These are phyloP conservation scores for Penicillium paxilli DNA, from an alignment of 495 filamentous ascomycete genomes.

Conservation along the genomic window DNA sequence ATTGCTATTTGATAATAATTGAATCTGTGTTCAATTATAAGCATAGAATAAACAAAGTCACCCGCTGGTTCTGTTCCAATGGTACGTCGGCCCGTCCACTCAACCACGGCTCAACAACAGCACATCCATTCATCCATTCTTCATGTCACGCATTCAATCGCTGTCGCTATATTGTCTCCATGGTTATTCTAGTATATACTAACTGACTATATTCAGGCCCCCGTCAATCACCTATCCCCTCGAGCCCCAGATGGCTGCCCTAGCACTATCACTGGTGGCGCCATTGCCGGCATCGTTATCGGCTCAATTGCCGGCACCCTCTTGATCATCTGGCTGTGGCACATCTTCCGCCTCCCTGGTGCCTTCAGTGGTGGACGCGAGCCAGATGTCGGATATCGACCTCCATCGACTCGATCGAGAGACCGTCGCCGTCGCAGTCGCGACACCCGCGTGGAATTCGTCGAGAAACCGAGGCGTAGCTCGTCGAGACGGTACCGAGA, in stretches of 20 bases:
- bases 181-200: slow-evolving; percentile 1
- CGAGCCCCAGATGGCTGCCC: slow-evolving; percentile 31
- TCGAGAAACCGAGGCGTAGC: slow-evolving; percentile 34
- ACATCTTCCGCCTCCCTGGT: slow-evolving; percentile 23
- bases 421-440: slow-evolving; percentile 21
- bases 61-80: neutral
- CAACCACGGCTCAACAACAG: neutral
- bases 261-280: slow-evolving; percentile 51
- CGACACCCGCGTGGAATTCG: slow-evolving; percentile 30
- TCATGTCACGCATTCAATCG: too few species aligned
- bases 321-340: slow-evolving; percentile 53
- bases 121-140: too few species aligned
- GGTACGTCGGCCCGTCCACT: neutral
- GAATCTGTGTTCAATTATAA: neutral
- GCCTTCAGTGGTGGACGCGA: slow-evolving; percentile 20
- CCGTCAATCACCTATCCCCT: slow-evolving; percentile 17
- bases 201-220: slow-evolving; percentile 10
- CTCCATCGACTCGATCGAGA: slow-evolving; percentile 16
- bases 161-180: too few species aligned
- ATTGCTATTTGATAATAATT: too few species aligned
- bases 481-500: slow-evolving; percentile 20
- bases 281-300: slow-evolving; percentile 61
- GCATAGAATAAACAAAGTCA: neutral
- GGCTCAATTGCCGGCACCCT: slow-evolving; percentile 57
- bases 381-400: slow-evolving; percentile 28